A percentile compares a stretch with the other conserved stretches of the same genome.
phyloP scores from a whole-genome alignment of 352 stramenopile species.

The Pythium sp. region DNA sequence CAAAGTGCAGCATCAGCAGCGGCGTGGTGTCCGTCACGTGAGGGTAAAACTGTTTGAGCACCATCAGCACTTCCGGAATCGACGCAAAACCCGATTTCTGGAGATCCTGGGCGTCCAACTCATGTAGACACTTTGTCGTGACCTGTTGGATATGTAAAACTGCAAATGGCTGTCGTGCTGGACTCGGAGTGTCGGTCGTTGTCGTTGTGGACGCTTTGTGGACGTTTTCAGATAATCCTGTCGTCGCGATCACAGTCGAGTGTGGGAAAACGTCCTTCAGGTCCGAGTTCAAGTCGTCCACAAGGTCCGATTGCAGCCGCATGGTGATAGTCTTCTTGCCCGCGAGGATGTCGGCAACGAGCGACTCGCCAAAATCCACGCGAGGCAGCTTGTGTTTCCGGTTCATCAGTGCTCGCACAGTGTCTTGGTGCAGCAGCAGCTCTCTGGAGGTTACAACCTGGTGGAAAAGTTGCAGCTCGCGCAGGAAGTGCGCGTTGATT shows the following conservation, averaged over 20 bases:
- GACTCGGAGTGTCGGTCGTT: constrained; percentile 10
- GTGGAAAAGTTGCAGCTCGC: constrained; percentile 30
- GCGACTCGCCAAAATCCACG: constrained; percentile 51
- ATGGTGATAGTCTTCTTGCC: constrained; percentile 64
- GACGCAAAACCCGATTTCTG: constrained; percentile 43
- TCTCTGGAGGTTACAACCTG: not conserved
- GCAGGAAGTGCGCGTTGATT: constrained; percentile 59
- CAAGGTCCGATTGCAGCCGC: constrained; percentile 49
- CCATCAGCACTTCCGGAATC: constrained; percentile 31
- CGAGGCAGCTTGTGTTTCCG: constrained; percentile 25
- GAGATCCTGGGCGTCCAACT: constrained; percentile 32
- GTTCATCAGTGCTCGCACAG: not conserved
- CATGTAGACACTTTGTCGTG: constrained; percentile 24
- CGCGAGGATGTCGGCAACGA: constrained; percentile 41
- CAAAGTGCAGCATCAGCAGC: constrained; percentile 53
- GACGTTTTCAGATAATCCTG: not conserved
- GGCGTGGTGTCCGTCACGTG: constrained; percentile 37
- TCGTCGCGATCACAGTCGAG: constrained; percentile 38
- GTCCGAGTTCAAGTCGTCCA: constrained; percentile 54
- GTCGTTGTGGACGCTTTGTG: constrained; percentile 20
- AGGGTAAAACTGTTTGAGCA: constrained; percentile 61
- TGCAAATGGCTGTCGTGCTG: constrained; percentile 32
- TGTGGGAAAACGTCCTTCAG: constrained; percentile 32
- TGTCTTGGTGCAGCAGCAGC: constrained; percentile 1
- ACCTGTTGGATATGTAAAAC: constrained; percentile 44